Evolutionary conservation across 805 yeast species (phyloP).

Genomic region (Lachancea thermotolerans): DNA sequence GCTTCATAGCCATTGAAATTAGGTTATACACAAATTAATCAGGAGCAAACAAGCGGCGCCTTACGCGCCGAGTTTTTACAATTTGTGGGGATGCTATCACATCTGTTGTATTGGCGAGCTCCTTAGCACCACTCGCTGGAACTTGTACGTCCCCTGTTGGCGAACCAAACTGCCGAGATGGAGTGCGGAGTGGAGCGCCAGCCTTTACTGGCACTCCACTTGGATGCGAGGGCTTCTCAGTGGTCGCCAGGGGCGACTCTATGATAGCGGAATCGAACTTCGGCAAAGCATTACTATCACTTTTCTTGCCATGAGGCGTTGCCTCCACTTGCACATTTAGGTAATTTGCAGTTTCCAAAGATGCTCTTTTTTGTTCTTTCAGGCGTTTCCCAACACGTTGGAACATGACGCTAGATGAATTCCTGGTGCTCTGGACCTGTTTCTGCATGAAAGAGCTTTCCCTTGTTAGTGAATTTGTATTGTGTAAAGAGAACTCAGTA

Average conservation of each 20-base stretch:
- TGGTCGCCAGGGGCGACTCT: slow-evolving; percentile 2
- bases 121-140: slow-evolving; percentile 2
- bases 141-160: slow-evolving; percentile 1
- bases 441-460: background rate
- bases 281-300: background rate
- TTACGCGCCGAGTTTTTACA: background rate
- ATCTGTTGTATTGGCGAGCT: background rate
- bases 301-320: slow-evolving; percentile 22
- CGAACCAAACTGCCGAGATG: too few species aligned
- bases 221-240: too few species aligned
- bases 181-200: too few species aligned
- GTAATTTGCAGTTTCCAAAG: background rate
- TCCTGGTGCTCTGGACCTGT: background rate
- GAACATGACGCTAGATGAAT: slow-evolving; percentile 14
- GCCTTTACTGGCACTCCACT: too few species aligned
- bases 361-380: slow-evolving; percentile 1
- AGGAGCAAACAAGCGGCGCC: slow-evolving; percentile 35
- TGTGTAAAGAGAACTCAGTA: slow-evolving; percentile 11
- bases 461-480: background rate
- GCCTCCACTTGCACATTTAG: slow-evolving; percentile 24
- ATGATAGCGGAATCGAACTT: slow-evolving; percentile 1
- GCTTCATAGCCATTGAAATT: slow-evolving; percentile 5
- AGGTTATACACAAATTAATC: slow-evolving; percentile 1
- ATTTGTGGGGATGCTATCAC: background rate
- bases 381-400: slow-evolving; percentile 28